Base-by-base conservation (phyloP, 306 rosid genomes). In the Oxytropis ochrocephala region DNA sequence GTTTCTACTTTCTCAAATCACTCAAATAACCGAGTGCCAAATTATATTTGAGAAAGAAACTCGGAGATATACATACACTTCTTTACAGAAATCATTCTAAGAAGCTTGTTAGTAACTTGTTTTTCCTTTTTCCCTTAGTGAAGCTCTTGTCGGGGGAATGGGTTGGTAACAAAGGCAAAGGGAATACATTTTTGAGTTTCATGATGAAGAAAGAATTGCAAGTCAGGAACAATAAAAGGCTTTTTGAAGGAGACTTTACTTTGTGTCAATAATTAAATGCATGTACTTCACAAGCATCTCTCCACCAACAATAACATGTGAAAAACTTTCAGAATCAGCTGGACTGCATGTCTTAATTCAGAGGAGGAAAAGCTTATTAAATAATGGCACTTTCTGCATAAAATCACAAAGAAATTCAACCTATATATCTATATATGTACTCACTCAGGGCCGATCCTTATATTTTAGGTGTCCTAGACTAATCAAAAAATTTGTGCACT, bases 281-380 rank as follows among this genome's bases (percentile, higher is more conserved):
- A 19, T 13, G n/a, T 35, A 58, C 41, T 65, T 43, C 60, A 44
- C 58, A 51, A 17, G 14, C 54, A 52, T 36, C 59, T 52, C 52
- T 36, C 36, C 64, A 36, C 79, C 64, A 61, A 54, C 76, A 68
- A 46, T 14, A 72, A 21, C 79, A 42, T 73, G 79, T 73, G 75
- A 59, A 49, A 14, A 33, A 7, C 39, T 41, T 47, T 66, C 70
- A 64, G 27, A 77, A 70, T 17, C 71, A 42, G 41, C 71, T 29
- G 41, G 21, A 1, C 54, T 32, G 67, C 68, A 47, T 36, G 24
- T 12, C 13, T 18, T 9, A 62, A 38, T 44, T 44, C 17, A 64
- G 50, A 17, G 14, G 6, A 52, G 18, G 32, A 39, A 38, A 66
- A 50, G 21, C 12, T 19, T 14, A 17, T 52, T 70, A 42, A 65